Base-by-base conservation (phyloP, 169 alveolate genomes). In the Plasmodium gaboni region DNA sequence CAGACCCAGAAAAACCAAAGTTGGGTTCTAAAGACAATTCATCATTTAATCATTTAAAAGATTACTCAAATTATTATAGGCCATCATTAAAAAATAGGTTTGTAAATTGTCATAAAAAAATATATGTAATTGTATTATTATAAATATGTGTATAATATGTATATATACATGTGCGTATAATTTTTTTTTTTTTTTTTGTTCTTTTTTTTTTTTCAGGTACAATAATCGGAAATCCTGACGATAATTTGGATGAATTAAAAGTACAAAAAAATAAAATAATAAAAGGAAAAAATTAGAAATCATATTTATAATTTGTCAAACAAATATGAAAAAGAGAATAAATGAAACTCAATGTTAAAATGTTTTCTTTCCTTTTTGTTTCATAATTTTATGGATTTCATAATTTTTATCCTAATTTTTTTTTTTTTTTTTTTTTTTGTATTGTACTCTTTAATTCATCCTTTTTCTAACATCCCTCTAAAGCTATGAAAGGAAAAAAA, bases 241-340 rank as follows among this genome's bases (percentile, higher is more conserved):
- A 68, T 80, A 80, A 42, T 61, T 80, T 80, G 83, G 90, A 80
- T 80, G 90, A 80, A 80, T 80, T 80, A 63, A 68, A 76, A 55
- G 90, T 72, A 67, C 67, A 78, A 24, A 78, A 55, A 72, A 32
- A 53, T 65, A 65, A 17, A 26, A 15, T 38, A 10, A 32, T 32
- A 32, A 32, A 15, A 60, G 22, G 69, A 15, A 60, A 22, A 63
- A 17, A 22, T 63, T 59, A 17, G 69, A 48, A 10, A 53, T 42
- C 38, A 8, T n/a, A 42, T 71, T 38, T 42, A 73, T 10, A 12
- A 12, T 17, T 59, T 73, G 19, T 55, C 3, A 73, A 59, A 65
- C 28, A 57, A 55, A 73, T 13, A 71, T 51, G 42, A 15, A 50
- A 60, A n/a, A 50, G 22, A 19, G 53, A 55, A 76, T 22, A n/a